Conservation (phyloP, 2,329 filamentous ascomycete species). For the Calonectria montana region DNA sequence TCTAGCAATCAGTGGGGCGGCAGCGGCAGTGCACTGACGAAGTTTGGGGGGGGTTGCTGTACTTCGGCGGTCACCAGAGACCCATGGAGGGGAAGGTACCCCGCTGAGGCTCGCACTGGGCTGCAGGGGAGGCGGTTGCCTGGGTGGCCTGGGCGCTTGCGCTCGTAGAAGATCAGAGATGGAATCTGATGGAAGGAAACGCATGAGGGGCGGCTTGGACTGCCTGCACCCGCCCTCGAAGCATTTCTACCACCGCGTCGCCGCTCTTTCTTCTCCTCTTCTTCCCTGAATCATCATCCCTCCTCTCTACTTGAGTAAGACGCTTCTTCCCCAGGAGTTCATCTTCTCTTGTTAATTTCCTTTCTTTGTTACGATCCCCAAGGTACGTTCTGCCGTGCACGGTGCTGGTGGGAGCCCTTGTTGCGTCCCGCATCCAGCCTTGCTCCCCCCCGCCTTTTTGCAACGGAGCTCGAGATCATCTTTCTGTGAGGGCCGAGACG, state of each 20-base stretch:
- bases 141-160: conserved; percentile 23
- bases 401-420: background rate
- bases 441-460: background rate
- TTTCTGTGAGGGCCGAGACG: background rate
- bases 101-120: background rate
- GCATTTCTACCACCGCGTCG: conserved; percentile 49
- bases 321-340: conserved; percentile 39
- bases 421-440: background rate
- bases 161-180: conserved; percentile 30
- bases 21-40: conserved; percentile 15
- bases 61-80: conserved; percentile 3
- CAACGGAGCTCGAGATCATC: background rate
- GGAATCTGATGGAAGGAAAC: conserved; percentile 60
- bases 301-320: conserved; percentile 39
- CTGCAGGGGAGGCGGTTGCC: conserved; percentile 3
- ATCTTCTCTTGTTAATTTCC: conserved; percentile 37
- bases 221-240: conserved; percentile 32
- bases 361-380: conserved; percentile 40
- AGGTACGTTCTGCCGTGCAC: conserved; percentile 36
- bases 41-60: background rate
- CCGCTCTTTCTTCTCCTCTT: conserved; percentile 37
- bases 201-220: conserved; percentile 41
- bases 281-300: conserved; percentile 34
- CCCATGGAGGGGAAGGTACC: conserved; percentile 6
- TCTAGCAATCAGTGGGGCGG: conserved; percentile 38